These are phyloP conservation scores for Talaromyces verruculosus DNA, from an alignment of 2,329 filamentous ascomycete species.

Conservation along the genomic window DNA sequence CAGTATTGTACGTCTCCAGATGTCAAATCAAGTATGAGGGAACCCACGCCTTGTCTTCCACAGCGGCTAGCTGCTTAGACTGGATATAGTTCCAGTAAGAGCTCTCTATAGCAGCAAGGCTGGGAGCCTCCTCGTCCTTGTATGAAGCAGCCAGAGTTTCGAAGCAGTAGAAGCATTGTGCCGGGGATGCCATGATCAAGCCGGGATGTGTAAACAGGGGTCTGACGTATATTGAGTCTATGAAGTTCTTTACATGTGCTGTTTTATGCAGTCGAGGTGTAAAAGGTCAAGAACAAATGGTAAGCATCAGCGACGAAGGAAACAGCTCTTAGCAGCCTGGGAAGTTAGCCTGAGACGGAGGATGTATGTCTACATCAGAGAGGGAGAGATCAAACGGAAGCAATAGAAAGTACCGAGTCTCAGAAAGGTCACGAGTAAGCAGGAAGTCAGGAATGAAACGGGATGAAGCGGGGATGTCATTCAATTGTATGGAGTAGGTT, in stretches of 20 bases:
- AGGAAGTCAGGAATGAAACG: background rate
- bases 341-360: background rate
- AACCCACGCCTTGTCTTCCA: constrained; percentile 29
- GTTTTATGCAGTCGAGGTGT: background rate
- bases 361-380: background rate
- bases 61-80: constrained; percentile 39
- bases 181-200: constrained; percentile 70
- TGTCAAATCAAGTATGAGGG: constrained; percentile 11
- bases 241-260: constrained; percentile 1
- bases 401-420: background rate
- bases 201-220: background rate
- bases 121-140: constrained; percentile 65
- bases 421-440: background rate
- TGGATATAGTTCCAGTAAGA: constrained; percentile 61
- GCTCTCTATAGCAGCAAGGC: constrained; percentile 67
- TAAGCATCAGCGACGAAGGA: no score
- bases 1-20: background rate
- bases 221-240: constrained; percentile 10
- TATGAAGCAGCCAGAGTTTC: constrained; percentile 78
- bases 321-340: background rate
- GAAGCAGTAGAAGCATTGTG: constrained; percentile 92
- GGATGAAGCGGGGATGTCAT: constrained; percentile 3
- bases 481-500: background rate
- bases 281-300: background rate
- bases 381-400: background rate